Evolutionary conservation across 2,329 filamentous ascomycete species (phyloP).

Genomic region (Decorospora gaudefroyi): DNA sequence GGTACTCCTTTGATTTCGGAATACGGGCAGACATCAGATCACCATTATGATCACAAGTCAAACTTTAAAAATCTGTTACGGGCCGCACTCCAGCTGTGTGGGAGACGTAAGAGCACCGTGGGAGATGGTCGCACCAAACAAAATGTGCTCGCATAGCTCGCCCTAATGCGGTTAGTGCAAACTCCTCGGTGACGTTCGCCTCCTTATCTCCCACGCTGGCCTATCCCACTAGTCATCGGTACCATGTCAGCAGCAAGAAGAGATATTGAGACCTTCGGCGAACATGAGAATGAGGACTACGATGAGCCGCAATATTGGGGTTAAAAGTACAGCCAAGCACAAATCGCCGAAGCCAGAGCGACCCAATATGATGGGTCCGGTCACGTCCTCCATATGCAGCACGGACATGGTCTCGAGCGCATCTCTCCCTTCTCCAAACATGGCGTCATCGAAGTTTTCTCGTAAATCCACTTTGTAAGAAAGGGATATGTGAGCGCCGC

Average conservation of each 20-base stretch:
- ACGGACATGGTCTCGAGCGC: neutral
- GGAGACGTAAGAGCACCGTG: neutral
- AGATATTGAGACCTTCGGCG: neutral
- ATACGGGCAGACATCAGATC: constrained; percentile 2
- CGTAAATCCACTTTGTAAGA: constrained; percentile 13
- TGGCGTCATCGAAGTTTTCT: constrained; percentile 9
- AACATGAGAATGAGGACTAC: constrained; percentile 3
- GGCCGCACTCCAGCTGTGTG: constrained; percentile 4
- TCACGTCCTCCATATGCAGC: constrained; percentile 9
- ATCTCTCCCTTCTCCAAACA: constrained; percentile 2
- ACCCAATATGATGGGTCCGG: constrained; percentile 7
- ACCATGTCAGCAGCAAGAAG: constrained; percentile 5
- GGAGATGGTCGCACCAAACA: constrained; percentile 6
- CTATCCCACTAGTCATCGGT: constrained; percentile 6
- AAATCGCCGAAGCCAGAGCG: constrained; percentile 2
- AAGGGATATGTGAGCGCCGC: constrained; percentile 15
- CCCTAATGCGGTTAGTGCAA: constrained; percentile 9
- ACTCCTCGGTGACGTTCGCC: constrained; percentile 8
- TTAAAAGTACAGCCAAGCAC: neutral
- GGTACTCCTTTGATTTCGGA: constrained; percentile 6
- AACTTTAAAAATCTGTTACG: constrained; percentile 2
- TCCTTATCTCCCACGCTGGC: constrained; percentile 9
- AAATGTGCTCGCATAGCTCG: neutral
- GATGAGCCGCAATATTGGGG: constrained; percentile 4
- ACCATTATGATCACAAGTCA: constrained; percentile 1